phyloP scores from a whole-genome alignment of 441 rosid genomes.

The Populus hybrid region DNA sequence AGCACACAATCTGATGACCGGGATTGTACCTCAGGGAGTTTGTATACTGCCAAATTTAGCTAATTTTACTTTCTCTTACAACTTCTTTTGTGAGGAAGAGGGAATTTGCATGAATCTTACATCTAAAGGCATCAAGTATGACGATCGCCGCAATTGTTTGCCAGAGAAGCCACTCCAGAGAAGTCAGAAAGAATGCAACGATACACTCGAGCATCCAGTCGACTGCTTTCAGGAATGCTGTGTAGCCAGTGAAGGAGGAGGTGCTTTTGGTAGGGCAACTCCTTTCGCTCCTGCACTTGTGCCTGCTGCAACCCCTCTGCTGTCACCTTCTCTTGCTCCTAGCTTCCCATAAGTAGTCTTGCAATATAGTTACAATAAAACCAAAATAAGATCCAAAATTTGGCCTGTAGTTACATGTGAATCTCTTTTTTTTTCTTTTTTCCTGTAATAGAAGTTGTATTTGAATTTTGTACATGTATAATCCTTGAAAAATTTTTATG shows the following conservation, averaged over 20 bases:
- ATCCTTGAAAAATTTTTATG: neutral
- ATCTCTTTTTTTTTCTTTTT: neutral
- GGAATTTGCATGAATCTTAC: slow-evolving; percentile 60
- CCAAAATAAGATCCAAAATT: slow-evolving; percentile 19
- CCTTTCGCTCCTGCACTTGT: slow-evolving; percentile 26
- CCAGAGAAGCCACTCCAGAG: slow-evolving; percentile 59
- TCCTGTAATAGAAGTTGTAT: slow-evolving; percentile 10
- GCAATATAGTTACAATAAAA: slow-evolving; percentile 7
- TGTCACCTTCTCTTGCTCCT: slow-evolving; percentile 55
- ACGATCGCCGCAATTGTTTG: slow-evolving; percentile 69
- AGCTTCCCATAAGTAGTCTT: slow-evolving; percentile 23
- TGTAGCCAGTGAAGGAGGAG: slow-evolving; percentile 1
- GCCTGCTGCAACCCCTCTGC: slow-evolving; percentile 37
- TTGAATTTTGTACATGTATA: slow-evolving; percentile 3
- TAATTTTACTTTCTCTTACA: slow-evolving; percentile 64
- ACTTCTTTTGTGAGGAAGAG: slow-evolving; percentile 67
- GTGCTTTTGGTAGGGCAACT: slow-evolving; percentile 12
- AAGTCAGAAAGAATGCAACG: slow-evolving; percentile 48
- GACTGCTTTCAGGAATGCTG: slow-evolving; percentile 59
- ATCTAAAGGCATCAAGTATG: slow-evolving; percentile 44
- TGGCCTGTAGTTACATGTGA: neutral
- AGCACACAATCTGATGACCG: slow-evolving; percentile 68
- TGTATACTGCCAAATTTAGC: slow-evolving; percentile 56
- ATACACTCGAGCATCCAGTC: slow-evolving; percentile 53
- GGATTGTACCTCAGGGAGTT: slow-evolving; percentile 56